Conservation (phyloP, 257 asterid genomes). For the Pogostemon cablin region DNA sequence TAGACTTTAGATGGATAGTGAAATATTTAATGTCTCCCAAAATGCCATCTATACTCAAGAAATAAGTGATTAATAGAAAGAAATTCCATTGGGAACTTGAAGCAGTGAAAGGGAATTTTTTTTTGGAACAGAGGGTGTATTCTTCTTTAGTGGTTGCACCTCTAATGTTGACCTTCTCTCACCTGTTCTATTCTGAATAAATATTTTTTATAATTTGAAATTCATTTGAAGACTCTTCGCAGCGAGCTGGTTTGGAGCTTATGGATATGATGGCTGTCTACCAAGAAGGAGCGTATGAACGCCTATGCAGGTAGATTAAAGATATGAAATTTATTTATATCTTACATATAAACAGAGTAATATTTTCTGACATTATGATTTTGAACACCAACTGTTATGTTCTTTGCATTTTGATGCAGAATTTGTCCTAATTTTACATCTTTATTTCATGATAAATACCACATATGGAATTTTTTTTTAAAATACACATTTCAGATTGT, state of each 20-base stretch:
- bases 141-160: constrained; percentile 28
- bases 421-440: not conserved
- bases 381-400: not conserved
- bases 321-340: constrained; percentile 10
- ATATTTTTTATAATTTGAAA: constrained; percentile 23
- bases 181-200: constrained; percentile 21
- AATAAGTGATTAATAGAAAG: not conserved
- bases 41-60: constrained; percentile 6
- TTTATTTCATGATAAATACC: constrained; percentile 1
- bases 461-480: not conserved
- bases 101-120: not conserved
- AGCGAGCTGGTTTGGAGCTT: constrained; percentile 99
- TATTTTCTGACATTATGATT: constrained; percentile 12
- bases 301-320: constrained; percentile 81
- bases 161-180: constrained; percentile 15
- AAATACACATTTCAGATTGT: constrained; percentile 4
- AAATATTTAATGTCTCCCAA: not conserved
- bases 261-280: constrained; percentile 99
- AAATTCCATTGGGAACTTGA: not conserved
- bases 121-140: constrained; percentile 9
- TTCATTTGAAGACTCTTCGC: constrained; percentile 51
- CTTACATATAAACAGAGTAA: constrained; percentile 4
- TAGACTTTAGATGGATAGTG: constrained; percentile 4
- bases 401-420: constrained; percentile 10
- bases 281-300: constrained; percentile 99